Evolutionary conservation across 495 filamentous ascomycete species (phyloP).

Genomic region (Schizothecium vesticola): DNA sequence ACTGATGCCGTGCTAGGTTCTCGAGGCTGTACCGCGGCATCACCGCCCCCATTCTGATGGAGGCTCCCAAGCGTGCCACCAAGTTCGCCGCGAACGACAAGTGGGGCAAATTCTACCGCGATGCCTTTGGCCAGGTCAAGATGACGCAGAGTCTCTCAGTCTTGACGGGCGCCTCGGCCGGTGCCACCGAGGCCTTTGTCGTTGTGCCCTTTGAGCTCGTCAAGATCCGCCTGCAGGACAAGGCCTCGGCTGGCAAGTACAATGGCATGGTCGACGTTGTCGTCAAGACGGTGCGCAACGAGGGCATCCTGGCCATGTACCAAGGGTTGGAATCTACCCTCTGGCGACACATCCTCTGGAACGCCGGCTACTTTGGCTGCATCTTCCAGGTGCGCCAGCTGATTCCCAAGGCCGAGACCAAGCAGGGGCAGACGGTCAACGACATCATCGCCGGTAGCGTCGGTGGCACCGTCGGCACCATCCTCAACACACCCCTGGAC

Average conservation of each 20-base stretch:
- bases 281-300: conserved; percentile 68
- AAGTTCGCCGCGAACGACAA: conserved; percentile 99
- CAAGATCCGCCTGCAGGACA: conserved; percentile 95
- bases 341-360: conserved; percentile 98
- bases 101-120: conserved; percentile 90
- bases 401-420: conserved; percentile 71
- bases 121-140: conserved; percentile 71
- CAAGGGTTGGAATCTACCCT: conserved; percentile 93
- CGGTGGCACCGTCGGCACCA: conserved; percentile 87
- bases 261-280: conserved; percentile 90
- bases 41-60: conserved; percentile 93
- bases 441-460: conserved; percentile 80
- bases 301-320: conserved; percentile 87
- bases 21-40: conserved; percentile 94
- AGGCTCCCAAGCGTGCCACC: conserved; percentile 95
- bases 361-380: conserved; percentile 94
- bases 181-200: conserved; percentile 93
- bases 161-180: conserved; percentile 88
- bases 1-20: conserved; percentile 47
- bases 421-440: conserved; percentile 73
- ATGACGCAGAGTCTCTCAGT: conserved; percentile 87
- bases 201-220: conserved; percentile 86
- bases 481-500: conserved; percentile 95
- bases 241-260: conserved; percentile 90
- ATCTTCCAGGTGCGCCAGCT: conserved; percentile 91